phyloP scores from a whole-genome alignment of 2,329 filamentous ascomycete species.

The Rhynchosporium agropyri region DNA sequence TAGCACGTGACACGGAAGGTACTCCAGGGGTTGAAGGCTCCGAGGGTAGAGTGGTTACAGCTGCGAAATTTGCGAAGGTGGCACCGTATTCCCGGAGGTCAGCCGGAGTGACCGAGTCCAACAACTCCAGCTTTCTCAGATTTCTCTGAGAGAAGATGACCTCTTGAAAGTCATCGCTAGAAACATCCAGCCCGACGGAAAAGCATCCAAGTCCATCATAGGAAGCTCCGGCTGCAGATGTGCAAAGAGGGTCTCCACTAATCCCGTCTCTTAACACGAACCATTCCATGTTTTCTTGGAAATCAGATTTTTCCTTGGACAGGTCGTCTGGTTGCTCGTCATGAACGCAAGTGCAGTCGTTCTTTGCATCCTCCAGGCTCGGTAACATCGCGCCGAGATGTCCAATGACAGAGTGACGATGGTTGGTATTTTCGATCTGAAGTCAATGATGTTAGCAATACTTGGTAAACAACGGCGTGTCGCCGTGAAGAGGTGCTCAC shows the following conservation, averaged over 20 bases:
- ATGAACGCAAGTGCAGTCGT: slow-evolving; percentile 20
- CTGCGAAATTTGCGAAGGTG: slow-evolving; percentile 20
- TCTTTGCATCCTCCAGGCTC: slow-evolving; percentile 6
- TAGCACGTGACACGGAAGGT: slow-evolving; percentile 1
- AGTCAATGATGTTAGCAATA: neutral
- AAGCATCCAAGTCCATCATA: slow-evolving; percentile 50
- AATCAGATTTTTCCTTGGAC: slow-evolving; percentile 1
- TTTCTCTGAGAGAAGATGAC: slow-evolving; percentile 49
- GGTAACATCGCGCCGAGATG: slow-evolving; percentile 19
- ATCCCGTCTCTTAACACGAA: slow-evolving; percentile 6
- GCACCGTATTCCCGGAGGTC: slow-evolving; percentile 21
- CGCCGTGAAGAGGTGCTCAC: neutral
- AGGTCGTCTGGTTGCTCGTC: neutral
- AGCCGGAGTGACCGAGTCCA: slow-evolving; percentile 32
- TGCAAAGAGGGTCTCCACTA: slow-evolving; percentile 11
- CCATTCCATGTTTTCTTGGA: slow-evolving; percentile 18
- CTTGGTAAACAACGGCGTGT: neutral
- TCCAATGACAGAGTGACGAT: slow-evolving; percentile 7
- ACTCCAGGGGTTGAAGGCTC: slow-evolving; percentile 7
- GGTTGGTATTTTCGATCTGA: slow-evolving; percentile 16
- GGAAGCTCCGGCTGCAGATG: slow-evolving; percentile 44
- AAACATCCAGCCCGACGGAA: slow-evolving; percentile 49
- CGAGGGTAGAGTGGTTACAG: neutral
- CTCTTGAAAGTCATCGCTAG: slow-evolving; percentile 47
- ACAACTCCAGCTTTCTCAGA: slow-evolving; percentile 46